Evolutionary conservation across 2,329 filamentous ascomycete genomes (phyloP), one percentile per base, ranked within the genome.

Genomic region (Metarhizium humberi): DNA sequence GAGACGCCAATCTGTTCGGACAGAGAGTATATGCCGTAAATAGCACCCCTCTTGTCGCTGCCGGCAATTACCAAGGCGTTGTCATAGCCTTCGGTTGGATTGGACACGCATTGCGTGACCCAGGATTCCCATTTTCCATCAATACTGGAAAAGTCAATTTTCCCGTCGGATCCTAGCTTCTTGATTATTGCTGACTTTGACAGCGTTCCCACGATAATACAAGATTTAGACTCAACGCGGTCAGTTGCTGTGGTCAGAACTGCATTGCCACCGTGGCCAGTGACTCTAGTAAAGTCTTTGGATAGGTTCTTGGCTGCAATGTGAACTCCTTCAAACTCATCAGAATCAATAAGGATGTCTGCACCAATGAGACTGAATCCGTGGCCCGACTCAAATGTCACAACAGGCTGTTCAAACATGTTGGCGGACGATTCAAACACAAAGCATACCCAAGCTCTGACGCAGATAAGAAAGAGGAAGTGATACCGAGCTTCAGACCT

Each of bases 1-100:
- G 79, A 82, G 11, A 85, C 78, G 18, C 81, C 81, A 50, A 84
- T 82, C 57, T 84, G 80, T 60, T 84, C 80, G 0, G 78, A 81
- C 20, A 85, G 63, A 52, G 79, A 78, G 62, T 85, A 85, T 16
- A 82, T 69, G 13, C 81, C 81, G 55, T 79, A 85, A 18, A 84
- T 81, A 0, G 78, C 74, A n/a, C 80, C 81, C 59, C 82, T 71
- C 36, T 79, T 79, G 57, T 84, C 80, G 59, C 78, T 81, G 3
- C 78, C 81, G 42, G 75, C 77, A 64, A 85, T 80, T 20, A 83
- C 75, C 16, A 84, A 65, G 0, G 79, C 79, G 50, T 72, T 66
- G 1, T 70, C 63, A 7, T 64, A 62, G 13, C 65, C 65, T 1
- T 75, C 69, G 20, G 77, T 63, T 2, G 79, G 79, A 30, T 75